Evolutionary conservation across 805 yeast species (phyloP).

Genomic region (Saturnispora saitoi): DNA sequence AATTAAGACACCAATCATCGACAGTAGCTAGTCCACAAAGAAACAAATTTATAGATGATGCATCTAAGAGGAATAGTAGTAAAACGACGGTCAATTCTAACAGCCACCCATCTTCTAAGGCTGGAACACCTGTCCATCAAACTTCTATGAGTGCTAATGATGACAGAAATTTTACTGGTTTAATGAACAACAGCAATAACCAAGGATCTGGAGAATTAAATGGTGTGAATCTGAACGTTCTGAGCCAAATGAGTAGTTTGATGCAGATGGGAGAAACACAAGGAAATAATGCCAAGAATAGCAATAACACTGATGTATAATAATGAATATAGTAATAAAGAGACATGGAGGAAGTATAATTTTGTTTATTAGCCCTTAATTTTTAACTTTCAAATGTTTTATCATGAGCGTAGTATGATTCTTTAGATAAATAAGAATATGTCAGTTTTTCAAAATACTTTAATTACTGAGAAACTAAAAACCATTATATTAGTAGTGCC

Average conservation of each 20-base stretch:
- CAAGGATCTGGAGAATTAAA: background rate
- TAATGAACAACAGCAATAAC: background rate
- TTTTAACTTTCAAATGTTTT: background rate
- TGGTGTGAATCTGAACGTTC: slow-evolving; percentile 5
- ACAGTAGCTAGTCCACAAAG: background rate
- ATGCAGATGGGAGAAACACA: slow-evolving; percentile 3
- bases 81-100: background rate
- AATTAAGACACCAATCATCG: background rate
- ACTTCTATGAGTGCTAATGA: background rate
- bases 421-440: too few species aligned
- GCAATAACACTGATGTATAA: background rate
- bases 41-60: background rate
- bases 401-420: too few species aligned
- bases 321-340: background rate
- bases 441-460: too few species aligned
- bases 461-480: too few species aligned
- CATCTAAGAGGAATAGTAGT: background rate
- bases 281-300: background rate
- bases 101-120: background rate
- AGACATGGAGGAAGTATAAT: background rate
- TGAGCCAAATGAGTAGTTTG: slow-evolving; percentile 5
- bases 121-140: background rate
- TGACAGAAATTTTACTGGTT: background rate
- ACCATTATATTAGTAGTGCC: too few species aligned
- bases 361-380: background rate